phyloP scores from a whole-genome alignment of 331 rosid genomes.

The Dryas integrifolia region DNA sequence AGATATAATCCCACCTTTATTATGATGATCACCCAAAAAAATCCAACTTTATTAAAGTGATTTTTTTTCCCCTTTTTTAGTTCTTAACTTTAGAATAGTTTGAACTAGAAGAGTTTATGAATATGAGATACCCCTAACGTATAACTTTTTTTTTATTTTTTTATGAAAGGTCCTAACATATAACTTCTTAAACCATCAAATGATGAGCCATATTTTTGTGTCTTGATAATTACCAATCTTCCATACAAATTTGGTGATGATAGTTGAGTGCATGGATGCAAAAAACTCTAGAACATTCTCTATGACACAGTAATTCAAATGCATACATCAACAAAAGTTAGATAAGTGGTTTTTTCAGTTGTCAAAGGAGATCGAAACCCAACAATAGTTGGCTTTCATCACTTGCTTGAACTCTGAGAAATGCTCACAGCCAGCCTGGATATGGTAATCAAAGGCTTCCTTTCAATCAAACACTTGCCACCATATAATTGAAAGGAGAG shows the following conservation, averaged over 20 bases:
- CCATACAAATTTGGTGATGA: no score
- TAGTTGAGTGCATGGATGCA: no score
- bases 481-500: conserved; percentile 7
- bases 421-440: neutral
- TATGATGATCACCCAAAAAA: no score
- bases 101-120: no score
- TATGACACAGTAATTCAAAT: no score
- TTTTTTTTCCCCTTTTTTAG: no score
- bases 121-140: neutral
- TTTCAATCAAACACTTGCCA: conserved; percentile 7
- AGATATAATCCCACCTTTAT: no score
- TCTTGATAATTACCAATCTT: no score
- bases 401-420: conserved; percentile 1
- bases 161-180: neutral
- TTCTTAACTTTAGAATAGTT: no score
- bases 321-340: neutral
- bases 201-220: no score
- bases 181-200: neutral
- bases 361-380: neutral
- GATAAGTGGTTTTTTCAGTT: neutral
- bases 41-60: no score
- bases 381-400: neutral
- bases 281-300: no score
- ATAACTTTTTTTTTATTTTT: neutral
- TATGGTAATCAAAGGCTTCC: neutral